Conservation (phyloP, 2,329 filamentous ascomycete genomes). For the Aspergillus flavus region DNA sequence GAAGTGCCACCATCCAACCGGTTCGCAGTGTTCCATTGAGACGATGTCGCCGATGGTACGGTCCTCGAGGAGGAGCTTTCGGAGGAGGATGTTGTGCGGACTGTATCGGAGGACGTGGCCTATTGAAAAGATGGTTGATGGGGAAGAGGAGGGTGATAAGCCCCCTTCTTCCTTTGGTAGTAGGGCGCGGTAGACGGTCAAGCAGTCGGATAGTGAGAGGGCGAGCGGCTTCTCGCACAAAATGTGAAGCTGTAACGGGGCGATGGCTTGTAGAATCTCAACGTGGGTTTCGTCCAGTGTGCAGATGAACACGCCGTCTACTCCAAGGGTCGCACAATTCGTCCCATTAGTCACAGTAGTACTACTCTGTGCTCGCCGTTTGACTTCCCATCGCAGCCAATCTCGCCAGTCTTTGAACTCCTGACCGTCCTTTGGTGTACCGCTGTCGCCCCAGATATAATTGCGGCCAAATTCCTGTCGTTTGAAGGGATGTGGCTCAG, state of each 20-base stretch:
- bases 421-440: constrained; percentile 60
- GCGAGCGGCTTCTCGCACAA: constrained; percentile 96
- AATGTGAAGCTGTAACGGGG: constrained; percentile 72
- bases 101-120: constrained; percentile 93
- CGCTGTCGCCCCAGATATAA: constrained; percentile 69
- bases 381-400: constrained; percentile 72
- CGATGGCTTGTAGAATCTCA: constrained; percentile 74
- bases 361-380: constrained; percentile 54
- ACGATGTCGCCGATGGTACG: constrained; percentile 79
- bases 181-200: constrained; percentile 63
- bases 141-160: not conserved
- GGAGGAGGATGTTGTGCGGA: constrained; percentile 84
- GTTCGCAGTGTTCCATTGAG: constrained; percentile 88
- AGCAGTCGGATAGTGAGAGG: constrained; percentile 74
- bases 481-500: constrained; percentile 79
- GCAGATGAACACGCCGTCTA: constrained; percentile 70
- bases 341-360: not conserved
- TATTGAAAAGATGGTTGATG: constrained; percentile 71
- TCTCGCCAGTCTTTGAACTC: constrained; percentile 74
- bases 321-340: constrained; percentile 39
- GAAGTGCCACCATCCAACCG: constrained; percentile 96
- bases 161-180: not conserved
- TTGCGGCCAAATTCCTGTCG: constrained; percentile 68
- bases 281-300: constrained; percentile 88
- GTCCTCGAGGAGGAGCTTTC: constrained; percentile 74